These are phyloP conservation scores for Colletotrichum echinochloae DNA, from an alignment of 2,329 filamentous ascomycete species.

Conservation along the genomic window DNA sequence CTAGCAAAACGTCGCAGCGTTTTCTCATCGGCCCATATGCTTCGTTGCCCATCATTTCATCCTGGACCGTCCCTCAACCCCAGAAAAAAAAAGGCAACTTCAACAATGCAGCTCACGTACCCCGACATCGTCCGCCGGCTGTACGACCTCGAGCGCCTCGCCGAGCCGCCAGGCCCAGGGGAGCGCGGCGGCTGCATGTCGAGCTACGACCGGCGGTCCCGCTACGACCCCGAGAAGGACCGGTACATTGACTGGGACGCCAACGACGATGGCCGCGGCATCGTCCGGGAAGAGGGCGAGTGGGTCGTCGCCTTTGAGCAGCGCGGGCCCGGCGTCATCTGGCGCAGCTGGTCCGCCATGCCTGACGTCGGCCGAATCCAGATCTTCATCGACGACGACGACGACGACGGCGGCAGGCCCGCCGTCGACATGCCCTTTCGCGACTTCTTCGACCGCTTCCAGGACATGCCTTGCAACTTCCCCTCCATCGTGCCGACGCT, in stretches of 20 bases:
- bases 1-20: not conserved
- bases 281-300: conserved; percentile 32
- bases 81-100: not conserved
- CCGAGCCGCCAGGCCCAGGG: conserved; percentile 19
- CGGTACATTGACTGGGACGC: conserved; percentile 39
- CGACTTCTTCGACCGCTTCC: conserved; percentile 35
- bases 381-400: conserved; percentile 32
- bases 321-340: conserved; percentile 34
- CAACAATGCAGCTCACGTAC: conserved; percentile 27
- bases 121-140: conserved; percentile 34
- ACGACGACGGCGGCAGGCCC: not conserved
- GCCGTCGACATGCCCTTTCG: conserved; percentile 30
- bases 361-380: conserved; percentile 29
- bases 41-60: not conserved
- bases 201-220: conserved; percentile 36
- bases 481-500: conserved; percentile 28
- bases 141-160: conserved; percentile 35
- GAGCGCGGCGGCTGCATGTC: conserved; percentile 38
- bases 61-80: not conserved
- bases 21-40: not conserved
- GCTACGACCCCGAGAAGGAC: conserved; percentile 32
- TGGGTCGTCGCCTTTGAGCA: conserved; percentile 37
- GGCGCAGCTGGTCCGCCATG: conserved; percentile 37
- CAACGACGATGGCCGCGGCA: conserved; percentile 32
- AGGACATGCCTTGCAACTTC: conserved; percentile 36